Conservation (phyloP, 805 yeast genomes). For the Saccharomyces cerevisiae region DNA sequence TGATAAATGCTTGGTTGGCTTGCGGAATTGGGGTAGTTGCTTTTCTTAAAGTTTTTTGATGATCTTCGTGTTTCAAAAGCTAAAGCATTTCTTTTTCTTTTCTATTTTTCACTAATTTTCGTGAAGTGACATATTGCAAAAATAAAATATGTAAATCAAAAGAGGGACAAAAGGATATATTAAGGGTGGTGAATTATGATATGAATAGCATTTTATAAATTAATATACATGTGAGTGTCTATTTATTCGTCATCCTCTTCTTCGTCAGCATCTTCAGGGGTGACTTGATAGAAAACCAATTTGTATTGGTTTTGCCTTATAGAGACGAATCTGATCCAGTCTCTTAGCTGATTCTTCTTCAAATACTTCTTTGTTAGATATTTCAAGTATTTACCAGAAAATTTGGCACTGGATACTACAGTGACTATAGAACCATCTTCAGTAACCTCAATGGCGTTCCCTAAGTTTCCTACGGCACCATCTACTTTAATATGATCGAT, state of each 20-base stretch:
- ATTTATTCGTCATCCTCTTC: conserved; percentile 57
- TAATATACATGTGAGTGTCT: not conserved
- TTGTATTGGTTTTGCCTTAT: conserved; percentile 92
- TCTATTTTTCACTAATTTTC: not conserved
- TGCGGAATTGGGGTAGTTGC: not conserved
- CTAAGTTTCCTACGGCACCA: conserved; percentile 91
- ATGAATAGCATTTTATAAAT: not conserved
- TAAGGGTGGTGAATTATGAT: not conserved
- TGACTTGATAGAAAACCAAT: conserved; percentile 98
- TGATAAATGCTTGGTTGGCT: not conserved
- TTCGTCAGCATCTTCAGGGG: conserved; percentile 90
- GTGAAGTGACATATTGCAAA: not conserved
- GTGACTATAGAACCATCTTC: conserved; percentile 86
- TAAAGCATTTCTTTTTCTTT: not conserved
- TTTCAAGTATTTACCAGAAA: conserved; percentile 99
- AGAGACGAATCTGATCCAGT: conserved; percentile 99
- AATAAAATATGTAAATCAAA: not conserved
- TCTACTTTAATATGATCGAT: conserved; percentile 99
- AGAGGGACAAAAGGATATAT: not conserved
- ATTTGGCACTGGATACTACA: conserved; percentile 81
- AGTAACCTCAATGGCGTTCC: conserved; percentile 84
- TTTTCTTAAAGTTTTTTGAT: not conserved
- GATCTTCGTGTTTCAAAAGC: not conserved
- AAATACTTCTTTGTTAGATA: conserved; percentile 99
- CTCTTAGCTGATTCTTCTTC: conserved; percentile 99